Percentiles rank a stretch among this genome's conserved stretches.
These are phyloP conservation scores for Leishmania gerbilli DNA, from an alignment of 208 protist species.

Conservation along the genomic window DNA sequence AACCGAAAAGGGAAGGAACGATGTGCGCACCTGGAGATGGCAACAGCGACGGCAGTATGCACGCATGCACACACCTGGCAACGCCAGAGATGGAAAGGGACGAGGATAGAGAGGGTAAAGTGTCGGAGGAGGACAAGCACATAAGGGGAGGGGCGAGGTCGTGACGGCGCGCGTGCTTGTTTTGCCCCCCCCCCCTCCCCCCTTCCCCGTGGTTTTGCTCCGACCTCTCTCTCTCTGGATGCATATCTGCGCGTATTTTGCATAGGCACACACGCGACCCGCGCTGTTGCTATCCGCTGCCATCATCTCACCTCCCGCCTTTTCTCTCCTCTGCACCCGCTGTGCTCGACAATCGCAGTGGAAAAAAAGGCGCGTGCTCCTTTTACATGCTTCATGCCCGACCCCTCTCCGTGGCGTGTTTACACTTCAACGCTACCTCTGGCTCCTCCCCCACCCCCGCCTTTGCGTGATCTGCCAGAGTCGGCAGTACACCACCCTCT, in stretches of 20 bases:
- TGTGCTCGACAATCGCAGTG: background rate
- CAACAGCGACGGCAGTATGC: background rate
- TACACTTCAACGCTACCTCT: background rate
- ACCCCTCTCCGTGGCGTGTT: background rate
- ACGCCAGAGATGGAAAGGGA: background rate
- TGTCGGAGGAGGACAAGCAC: background rate
- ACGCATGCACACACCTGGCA: background rate
- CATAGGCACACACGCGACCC: background rate
- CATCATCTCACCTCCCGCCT: constrained; percentile 1
- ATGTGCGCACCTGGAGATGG: background rate
- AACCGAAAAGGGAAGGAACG: background rate
- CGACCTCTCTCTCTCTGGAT: background rate
- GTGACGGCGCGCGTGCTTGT: background rate
- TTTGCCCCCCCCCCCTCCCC: background rate
- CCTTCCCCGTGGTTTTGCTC: background rate
- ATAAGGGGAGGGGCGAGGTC: background rate
- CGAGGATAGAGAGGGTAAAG: background rate
- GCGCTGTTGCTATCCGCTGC: background rate
- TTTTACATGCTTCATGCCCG: background rate
- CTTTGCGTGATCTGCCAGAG: background rate
- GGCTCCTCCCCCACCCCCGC: background rate
- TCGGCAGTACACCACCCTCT: background rate
- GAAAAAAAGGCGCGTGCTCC: background rate
- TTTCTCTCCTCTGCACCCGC: constrained; percentile 2
- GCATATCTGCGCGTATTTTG: background rate